Conservation (phyloP, 179 eudicot species). For the Amaranthus tricolor region DNA sequence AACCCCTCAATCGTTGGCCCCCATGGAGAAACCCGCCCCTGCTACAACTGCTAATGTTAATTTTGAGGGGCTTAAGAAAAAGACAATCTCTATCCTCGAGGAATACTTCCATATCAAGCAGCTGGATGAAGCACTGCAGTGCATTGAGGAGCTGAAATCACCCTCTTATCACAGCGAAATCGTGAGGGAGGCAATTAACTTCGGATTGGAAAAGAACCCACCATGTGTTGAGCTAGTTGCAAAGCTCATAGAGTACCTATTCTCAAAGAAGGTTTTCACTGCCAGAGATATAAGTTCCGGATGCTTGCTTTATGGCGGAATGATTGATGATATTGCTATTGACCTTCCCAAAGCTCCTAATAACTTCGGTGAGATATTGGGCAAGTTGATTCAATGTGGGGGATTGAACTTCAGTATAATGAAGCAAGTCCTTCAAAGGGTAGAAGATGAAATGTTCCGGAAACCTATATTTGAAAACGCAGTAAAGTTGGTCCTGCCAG, state of each 20-base stretch:
- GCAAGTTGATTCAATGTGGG: constrained; percentile 55
- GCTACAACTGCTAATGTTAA: constrained; percentile 28
- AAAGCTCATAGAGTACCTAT: constrained; percentile 66
- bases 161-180: constrained; percentile 66
- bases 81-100: constrained; percentile 71
- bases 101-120: constrained; percentile 70
- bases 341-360: constrained; percentile 91
- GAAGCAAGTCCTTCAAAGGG: constrained; percentile 56
- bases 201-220: constrained; percentile 79
- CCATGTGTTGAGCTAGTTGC: constrained; percentile 67
- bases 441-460: constrained; percentile 60
- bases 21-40: constrained; percentile 32
- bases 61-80: constrained; percentile 52
- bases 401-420: constrained; percentile 59
- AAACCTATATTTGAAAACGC: constrained; percentile 56
- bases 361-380: constrained; percentile 79
- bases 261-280: constrained; percentile 54
- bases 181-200: constrained; percentile 69
- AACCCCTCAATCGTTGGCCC: constrained; percentile 21
- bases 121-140: constrained; percentile 77
- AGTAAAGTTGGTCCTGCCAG: constrained; percentile 45
- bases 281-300: constrained; percentile 57
- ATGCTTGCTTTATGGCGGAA: constrained; percentile 57
- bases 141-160: constrained; percentile 74
- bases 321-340: constrained; percentile 74